Conservation (phyloP, 2,329 filamentous ascomycete species). For the Sclerotinia trifoliorum region DNA sequence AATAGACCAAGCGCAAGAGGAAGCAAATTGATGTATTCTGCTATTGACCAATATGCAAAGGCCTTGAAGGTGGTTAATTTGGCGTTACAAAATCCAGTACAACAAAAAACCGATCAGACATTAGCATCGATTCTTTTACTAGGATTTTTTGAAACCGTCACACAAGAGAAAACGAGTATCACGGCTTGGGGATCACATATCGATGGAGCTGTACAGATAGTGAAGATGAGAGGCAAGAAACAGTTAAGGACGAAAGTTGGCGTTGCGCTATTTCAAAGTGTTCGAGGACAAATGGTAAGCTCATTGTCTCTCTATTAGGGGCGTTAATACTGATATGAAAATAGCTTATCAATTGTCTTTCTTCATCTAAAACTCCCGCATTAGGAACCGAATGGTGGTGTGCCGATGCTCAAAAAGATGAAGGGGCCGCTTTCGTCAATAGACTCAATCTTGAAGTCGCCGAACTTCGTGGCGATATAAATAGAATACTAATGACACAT, state of each 20-base stretch:
- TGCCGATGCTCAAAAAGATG: slow-evolving; percentile 51
- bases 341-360: slow-evolving; percentile 57
- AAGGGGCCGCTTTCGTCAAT: slow-evolving; percentile 46
- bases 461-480: slow-evolving; percentile 56
- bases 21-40: slow-evolving; percentile 41
- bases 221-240: slow-evolving; percentile 56
- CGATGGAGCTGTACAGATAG: slow-evolving; percentile 62
- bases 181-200: slow-evolving; percentile 62
- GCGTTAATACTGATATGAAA: neutral
- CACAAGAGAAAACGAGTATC: slow-evolving; percentile 53
- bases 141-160: slow-evolving; percentile 57
- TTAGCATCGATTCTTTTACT: slow-evolving; percentile 59
- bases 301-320: neutral
- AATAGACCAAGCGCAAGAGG: slow-evolving; percentile 47
- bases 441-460: slow-evolving; percentile 53
- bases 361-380: slow-evolving; percentile 50
- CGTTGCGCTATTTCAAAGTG: slow-evolving; percentile 56
- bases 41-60: slow-evolving; percentile 54
- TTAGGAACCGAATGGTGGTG: slow-evolving; percentile 62
- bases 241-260: slow-evolving; percentile 55
- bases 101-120: slow-evolving; percentile 55
- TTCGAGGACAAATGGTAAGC: slow-evolving; percentile 59
- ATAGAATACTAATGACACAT: slow-evolving; percentile 48
- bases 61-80: slow-evolving; percentile 53
- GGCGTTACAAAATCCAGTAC: slow-evolving; percentile 52